Percentiles rank a stretch among this genome's conserved stretches.
Conservation (phyloP, 2,329 filamentous ascomycete species). For the Fusarium liriodendri region DNA sequence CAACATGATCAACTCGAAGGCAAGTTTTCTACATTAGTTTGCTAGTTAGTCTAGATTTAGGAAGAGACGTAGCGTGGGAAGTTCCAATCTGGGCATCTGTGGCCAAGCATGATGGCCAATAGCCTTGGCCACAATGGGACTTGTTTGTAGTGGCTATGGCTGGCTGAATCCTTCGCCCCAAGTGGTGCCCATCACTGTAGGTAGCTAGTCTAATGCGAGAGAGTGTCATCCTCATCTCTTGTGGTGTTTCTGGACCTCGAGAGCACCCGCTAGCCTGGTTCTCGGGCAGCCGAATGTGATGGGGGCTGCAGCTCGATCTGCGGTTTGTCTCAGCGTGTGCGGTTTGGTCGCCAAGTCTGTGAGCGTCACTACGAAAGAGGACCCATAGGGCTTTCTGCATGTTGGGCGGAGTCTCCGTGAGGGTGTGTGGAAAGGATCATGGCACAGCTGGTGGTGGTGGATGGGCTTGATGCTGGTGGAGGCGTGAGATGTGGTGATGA, state of each 20-base stretch:
- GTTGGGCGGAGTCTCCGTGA: background rate
- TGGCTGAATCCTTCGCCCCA: background rate
- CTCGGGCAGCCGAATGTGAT: constrained; percentile 1
- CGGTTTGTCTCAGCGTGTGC: background rate
- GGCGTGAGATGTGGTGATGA: background rate
- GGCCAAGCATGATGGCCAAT: background rate
- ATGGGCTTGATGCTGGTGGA: background rate
- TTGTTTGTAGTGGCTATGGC: background rate
- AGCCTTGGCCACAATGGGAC: background rate
- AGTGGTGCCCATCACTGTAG: background rate
- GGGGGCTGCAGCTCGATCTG: background rate
- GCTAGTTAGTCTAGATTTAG: background rate
- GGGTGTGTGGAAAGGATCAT: constrained; percentile 1
- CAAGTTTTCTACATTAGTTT: background rate
- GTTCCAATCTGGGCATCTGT: background rate
- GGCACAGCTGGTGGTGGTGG: background rate
- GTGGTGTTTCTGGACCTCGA: background rate
- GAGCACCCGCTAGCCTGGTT: background rate
- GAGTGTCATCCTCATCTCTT: background rate
- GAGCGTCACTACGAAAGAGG: background rate
- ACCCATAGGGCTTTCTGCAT: background rate
- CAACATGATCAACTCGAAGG: background rate
- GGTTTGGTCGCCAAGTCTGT: background rate
- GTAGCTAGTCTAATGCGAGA: background rate
- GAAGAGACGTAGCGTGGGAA: background rate